phyloP scores from a whole-genome alignment of 352 stramenopile genomes.

The Blastocystis hominis region DNA sequence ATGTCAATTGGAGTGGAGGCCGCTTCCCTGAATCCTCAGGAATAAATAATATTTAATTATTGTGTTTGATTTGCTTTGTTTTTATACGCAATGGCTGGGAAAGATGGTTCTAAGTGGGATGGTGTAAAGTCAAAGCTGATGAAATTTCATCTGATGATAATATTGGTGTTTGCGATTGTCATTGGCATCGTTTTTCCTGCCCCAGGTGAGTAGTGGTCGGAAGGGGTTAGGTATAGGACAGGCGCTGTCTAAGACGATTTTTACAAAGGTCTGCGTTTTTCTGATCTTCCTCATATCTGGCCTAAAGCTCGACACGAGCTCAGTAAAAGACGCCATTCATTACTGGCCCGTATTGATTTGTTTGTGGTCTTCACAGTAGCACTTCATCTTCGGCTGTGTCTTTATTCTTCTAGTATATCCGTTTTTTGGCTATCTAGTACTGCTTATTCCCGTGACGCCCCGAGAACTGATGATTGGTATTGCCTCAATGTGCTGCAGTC shows the following conservation, averaged over 20 bases:
- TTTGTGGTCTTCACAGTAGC: background rate
- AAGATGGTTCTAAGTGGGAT: background rate
- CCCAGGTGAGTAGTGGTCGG: background rate
- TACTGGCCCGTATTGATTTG: background rate
- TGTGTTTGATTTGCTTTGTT: background rate
- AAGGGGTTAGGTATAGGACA: background rate
- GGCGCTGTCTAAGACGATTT: conserved; percentile 3
- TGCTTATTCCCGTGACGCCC: conserved; percentile 5
- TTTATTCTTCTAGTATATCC: conserved; percentile 44
- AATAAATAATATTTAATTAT: background rate
- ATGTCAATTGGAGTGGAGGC: conserved; percentile 45
- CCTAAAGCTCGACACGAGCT: conserved; percentile 29
- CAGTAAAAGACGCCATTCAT: conserved; percentile 43
- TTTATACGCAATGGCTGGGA: background rate
- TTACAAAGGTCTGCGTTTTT: conserved; percentile 49
- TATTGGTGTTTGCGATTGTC: conserved; percentile 44
- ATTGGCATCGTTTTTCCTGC: conserved; percentile 40
- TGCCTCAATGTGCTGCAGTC: conserved; percentile 35
- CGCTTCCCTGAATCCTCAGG: conserved; percentile 1
- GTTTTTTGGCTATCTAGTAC: conserved; percentile 29
- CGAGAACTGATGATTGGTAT: conserved; percentile 38
- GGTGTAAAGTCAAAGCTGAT: conserved; percentile 19
- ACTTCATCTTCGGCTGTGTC: conserved; percentile 23
- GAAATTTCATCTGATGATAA: conserved; percentile 26
- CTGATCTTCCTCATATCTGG: conserved; percentile 58